A percentile compares a stretch with the other conserved stretches of the same genome.
These are phyloP conservation scores for Elsinoe australis DNA, from an alignment of 2,329 filamentous ascomycete genomes.

Conservation along the genomic window DNA sequence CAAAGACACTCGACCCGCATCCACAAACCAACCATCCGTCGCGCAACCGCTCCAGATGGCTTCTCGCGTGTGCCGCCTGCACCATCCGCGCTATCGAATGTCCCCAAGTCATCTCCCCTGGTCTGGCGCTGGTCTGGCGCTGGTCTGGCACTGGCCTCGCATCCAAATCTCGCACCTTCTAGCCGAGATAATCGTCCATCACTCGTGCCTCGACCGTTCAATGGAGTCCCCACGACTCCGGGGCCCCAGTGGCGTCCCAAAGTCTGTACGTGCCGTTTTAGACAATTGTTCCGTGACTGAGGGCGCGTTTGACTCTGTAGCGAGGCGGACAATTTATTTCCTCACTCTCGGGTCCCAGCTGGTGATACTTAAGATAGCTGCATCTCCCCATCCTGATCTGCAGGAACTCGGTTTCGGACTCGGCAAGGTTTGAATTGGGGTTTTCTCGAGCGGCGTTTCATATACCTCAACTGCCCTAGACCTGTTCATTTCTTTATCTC, in stretches of 20 bases:
- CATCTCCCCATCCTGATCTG: neutral
- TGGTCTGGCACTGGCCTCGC: too few relatives aligned
- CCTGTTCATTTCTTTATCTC: too few relatives aligned
- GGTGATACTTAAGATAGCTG: conserved; percentile 4
- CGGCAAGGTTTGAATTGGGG: neutral
- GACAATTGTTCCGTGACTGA: conserved; percentile 9
- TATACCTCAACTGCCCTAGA: too few relatives aligned
- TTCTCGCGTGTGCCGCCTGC: too few relatives aligned
- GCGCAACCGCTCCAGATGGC: conserved; percentile 7
- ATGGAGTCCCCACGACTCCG: conserved; percentile 6
- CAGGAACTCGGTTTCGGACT: neutral
- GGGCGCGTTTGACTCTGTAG: neutral
- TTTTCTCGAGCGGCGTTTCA: neutral
- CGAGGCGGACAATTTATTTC: conserved; percentile 9
- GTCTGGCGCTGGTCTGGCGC: too few relatives aligned
- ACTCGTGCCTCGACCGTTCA: neutral
- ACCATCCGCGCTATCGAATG: neutral
- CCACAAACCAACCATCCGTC: neutral
- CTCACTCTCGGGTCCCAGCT: neutral
- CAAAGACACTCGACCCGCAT: neutral
- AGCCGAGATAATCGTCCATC: conserved; percentile 7
- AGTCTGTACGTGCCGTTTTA: neutral
- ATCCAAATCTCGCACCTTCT: neutral
- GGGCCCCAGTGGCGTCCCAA: conserved; percentile 9
- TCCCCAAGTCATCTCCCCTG: neutral